These are phyloP conservation scores for Pestalotiopsis sp. DNA, from an alignment of 2,329 filamentous ascomycete genomes.

Conservation along the genomic window DNA sequence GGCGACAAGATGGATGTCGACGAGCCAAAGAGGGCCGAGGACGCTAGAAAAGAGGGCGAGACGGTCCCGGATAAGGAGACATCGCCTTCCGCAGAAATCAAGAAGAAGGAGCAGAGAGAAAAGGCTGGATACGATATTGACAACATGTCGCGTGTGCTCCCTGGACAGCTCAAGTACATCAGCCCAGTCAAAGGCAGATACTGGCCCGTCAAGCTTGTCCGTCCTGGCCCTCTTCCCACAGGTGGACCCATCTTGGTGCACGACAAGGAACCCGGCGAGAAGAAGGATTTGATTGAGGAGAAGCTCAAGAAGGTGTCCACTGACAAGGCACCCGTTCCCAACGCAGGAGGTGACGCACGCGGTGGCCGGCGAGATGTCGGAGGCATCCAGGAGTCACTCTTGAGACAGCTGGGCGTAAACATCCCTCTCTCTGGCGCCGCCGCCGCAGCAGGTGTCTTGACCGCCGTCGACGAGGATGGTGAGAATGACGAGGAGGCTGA, in stretches of 20 bases:
- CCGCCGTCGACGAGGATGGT: conserved; percentile 83
- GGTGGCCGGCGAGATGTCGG: conserved; percentile 24
- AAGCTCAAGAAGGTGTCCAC: conserved; percentile 82
- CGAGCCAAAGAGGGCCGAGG: conserved; percentile 52
- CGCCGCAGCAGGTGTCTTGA: conserved; percentile 79
- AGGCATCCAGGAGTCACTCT: conserved; percentile 35
- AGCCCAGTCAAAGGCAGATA: conserved; percentile 90
- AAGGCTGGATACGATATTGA: conserved; percentile 95
- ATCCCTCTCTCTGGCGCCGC: conserved; percentile 54
- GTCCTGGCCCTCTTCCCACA: conserved; percentile 66
- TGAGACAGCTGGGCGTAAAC: conserved; percentile 27
- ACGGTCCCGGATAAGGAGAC: conserved; percentile 27
- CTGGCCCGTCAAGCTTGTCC: conserved; percentile 73
- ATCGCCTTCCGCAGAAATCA: conserved; percentile 57
- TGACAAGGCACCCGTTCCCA: conserved; percentile 62
- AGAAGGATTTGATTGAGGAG: conserved; percentile 83
- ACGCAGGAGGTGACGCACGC: conserved; percentile 31
- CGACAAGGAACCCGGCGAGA: conserved; percentile 78
- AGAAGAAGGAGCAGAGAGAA: conserved; percentile 94
- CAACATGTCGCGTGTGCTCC: conserved; percentile 95
- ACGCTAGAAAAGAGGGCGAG: conserved; percentile 61
- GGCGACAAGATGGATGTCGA: conserved; percentile 88
- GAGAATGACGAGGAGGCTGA: conserved; percentile 74
- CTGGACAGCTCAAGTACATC: conserved; percentile 91
- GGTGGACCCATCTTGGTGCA: conserved; percentile 91